Percentiles rank a stretch among this genome's conserved stretches.
phyloP scores from a whole-genome alignment of 1,284 basidiomycete species.

The Sanguinoderma infundibulare region DNA sequence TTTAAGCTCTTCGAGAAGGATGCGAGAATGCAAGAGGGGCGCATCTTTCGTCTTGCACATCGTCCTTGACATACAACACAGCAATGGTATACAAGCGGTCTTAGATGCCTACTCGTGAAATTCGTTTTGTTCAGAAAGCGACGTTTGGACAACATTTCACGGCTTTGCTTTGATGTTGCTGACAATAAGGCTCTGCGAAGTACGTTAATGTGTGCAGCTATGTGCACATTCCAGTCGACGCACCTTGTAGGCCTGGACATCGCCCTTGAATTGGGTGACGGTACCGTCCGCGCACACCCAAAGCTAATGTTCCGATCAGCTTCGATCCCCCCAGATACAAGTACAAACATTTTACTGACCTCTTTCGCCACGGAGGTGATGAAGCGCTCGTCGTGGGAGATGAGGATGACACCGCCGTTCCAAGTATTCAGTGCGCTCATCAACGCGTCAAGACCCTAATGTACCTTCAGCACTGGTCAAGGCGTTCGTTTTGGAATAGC shows the following conservation, averaged over 20 bases:
- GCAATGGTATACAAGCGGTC: neutral
- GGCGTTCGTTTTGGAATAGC: too few relatives aligned
- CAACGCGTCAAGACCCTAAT: constrained; percentile 90
- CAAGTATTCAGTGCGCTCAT: constrained; percentile 87
- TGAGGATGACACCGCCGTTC: constrained; percentile 96
- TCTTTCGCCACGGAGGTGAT: constrained; percentile 85
- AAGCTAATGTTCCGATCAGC: constrained; percentile 48
- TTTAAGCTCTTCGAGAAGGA: neutral
- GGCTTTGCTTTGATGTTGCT: constrained; percentile 68
- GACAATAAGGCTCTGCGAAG: constrained; percentile 72
- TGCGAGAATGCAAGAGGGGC: neutral
- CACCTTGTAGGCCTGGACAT: constrained; percentile 93
- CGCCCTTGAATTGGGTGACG: constrained; percentile 86
- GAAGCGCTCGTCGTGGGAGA: constrained; percentile 94
- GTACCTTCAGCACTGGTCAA: neutral
- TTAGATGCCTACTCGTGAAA: neutral
- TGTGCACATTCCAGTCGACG: constrained; percentile 27
- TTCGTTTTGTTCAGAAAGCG: neutral
- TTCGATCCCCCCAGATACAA: neutral
- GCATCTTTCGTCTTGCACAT: neutral
- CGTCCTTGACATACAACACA: neutral
- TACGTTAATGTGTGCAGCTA: constrained; percentile 6
- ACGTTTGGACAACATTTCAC: neutral
- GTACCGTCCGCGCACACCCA: constrained; percentile 92
- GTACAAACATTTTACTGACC: constrained; percentile 41